A percentile compares a stretch with the other conserved stretches of the same genome.
Conservation (phyloP, 1,284 basidiomycete genomes). For the Boletus semigastroideus region DNA sequence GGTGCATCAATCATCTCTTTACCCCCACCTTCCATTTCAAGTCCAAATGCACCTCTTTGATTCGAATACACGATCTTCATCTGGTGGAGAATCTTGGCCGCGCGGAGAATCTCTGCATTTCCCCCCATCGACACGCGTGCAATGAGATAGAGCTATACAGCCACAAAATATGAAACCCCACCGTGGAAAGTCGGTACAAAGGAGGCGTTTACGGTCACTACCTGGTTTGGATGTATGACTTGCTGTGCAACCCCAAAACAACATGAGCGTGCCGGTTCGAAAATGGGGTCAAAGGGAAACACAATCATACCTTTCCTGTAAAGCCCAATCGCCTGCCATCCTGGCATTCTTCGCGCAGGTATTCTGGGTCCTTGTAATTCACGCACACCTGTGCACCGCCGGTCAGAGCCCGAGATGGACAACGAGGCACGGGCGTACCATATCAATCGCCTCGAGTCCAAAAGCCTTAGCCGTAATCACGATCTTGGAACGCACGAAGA, state of each 20-base stretch:
- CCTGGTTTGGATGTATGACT: slow-evolving; percentile 92
- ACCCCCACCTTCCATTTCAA: slow-evolving; percentile 61
- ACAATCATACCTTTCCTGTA: slow-evolving; percentile 68
- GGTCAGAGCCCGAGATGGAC: slow-evolving; percentile 2
- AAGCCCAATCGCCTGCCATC: slow-evolving; percentile 82
- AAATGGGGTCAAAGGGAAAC: not conserved
- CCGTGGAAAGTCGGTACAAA: slow-evolving; percentile 79
- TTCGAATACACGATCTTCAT: slow-evolving; percentile 56
- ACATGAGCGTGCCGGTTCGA: slow-evolving; percentile 2
- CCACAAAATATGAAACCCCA: slow-evolving; percentile 27
- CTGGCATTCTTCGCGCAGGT: slow-evolving; percentile 72
- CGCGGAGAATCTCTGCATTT: slow-evolving; percentile 75
- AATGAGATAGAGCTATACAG: not conserved
- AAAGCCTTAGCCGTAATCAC: slow-evolving; percentile 86
- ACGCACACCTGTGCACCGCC: slow-evolving; percentile 70
- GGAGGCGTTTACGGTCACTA: slow-evolving; percentile 74
- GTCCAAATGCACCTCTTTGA: slow-evolving; percentile 61
- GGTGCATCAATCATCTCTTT: slow-evolving; percentile 92
- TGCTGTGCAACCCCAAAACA: slow-evolving; percentile 52
- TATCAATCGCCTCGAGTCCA: slow-evolving; percentile 84
- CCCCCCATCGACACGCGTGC: not conserved
- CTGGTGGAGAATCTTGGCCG: slow-evolving; percentile 67
- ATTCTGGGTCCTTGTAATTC: slow-evolving; percentile 78
- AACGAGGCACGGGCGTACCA: slow-evolving; percentile 47
- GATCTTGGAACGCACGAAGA: slow-evolving; percentile 85